phyloP scores from a whole-genome alignment of 148 eudicot genomes.

The Spergularia marina region DNA sequence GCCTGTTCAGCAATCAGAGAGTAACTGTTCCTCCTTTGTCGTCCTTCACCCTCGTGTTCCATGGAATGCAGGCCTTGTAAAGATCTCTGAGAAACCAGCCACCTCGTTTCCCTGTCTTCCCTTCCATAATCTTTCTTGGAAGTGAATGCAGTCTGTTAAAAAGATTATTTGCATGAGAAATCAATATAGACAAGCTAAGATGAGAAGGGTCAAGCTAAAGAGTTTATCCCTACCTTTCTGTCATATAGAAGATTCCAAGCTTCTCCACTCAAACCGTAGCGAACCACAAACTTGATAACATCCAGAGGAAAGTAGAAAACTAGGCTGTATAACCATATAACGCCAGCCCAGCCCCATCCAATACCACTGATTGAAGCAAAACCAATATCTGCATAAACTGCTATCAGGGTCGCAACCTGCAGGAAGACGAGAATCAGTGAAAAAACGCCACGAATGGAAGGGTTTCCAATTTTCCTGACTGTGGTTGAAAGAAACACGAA shows the following conservation, averaged over 20 bases:
- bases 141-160: slow-evolving; percentile 60
- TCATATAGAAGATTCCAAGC: slow-evolving; percentile 68
- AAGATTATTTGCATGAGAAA: neutral
- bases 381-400: slow-evolving; percentile 65
- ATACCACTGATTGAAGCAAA: slow-evolving; percentile 74
- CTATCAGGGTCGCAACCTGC: slow-evolving; percentile 70
- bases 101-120: slow-evolving; percentile 52
- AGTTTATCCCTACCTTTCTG: slow-evolving; percentile 43
- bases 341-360: slow-evolving; percentile 84
- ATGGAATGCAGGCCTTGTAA: slow-evolving; percentile 40
- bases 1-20: slow-evolving; percentile 67
- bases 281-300: slow-evolving; percentile 59
- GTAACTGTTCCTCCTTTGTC: slow-evolving; percentile 27
- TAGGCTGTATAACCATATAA: slow-evolving; percentile 70
- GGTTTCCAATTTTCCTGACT: neutral
- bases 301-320: slow-evolving; percentile 67
- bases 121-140: slow-evolving; percentile 52
- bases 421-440: neutral
- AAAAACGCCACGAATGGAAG: neutral
- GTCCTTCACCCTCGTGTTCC: slow-evolving; percentile 36
- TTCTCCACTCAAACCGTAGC: slow-evolving; percentile 53
- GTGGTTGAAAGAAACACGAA: neutral
- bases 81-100: slow-evolving; percentile 56
- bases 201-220: neutral
- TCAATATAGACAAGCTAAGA: neutral